These are phyloP conservation scores for Calonectria henricotiae DNA, from an alignment of 2,329 filamentous ascomycete genomes.

Conservation along the genomic window DNA sequence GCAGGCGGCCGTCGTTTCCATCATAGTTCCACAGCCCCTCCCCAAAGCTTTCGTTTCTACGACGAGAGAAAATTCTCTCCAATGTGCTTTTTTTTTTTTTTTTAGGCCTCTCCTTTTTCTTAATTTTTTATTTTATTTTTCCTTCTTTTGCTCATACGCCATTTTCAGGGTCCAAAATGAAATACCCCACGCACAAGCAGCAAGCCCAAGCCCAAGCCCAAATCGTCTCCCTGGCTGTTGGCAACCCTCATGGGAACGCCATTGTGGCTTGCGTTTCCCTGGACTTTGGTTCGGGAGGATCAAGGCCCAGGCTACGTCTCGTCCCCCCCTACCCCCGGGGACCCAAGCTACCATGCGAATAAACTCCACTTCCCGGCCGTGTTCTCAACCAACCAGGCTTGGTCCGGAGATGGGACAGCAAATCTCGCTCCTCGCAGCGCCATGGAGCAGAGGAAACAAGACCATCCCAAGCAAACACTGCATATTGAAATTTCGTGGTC, in stretches of 20 bases:
- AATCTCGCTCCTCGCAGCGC: slow-evolving; percentile 30
- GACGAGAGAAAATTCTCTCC: background rate
- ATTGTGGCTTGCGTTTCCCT: slow-evolving; percentile 18
- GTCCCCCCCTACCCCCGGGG: background rate
- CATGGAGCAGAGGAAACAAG: slow-evolving; percentile 30
- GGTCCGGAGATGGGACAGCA: slow-evolving; percentile 21
- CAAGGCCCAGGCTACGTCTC: slow-evolving; percentile 2
- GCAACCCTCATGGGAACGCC: slow-evolving; percentile 9
- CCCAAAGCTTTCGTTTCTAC: background rate
- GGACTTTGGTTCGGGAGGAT: slow-evolving; percentile 6
- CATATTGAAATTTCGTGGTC: slow-evolving; percentile 34
- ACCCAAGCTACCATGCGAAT: slow-evolving; percentile 3
- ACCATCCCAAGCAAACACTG: slow-evolving; percentile 31
- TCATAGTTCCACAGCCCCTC: background rate
- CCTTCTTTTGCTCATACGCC: background rate
- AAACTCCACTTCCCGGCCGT: slow-evolving; percentile 23
- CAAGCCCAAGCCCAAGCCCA: slow-evolving; percentile 16
- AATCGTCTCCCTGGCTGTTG: slow-evolving; percentile 12
- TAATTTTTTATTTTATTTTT: background rate
- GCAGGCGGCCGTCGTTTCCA: slow-evolving; percentile 3
- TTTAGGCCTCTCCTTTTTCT: background rate
- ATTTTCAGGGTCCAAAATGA: slow-evolving; percentile 28
- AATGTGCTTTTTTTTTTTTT: no score
- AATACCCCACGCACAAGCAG: slow-evolving; percentile 1
- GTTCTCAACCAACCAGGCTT: slow-evolving; percentile 16